Evolutionary conservation across 495 filamentous ascomycete genomes (phyloP).

Genomic region (Lindgomyces ingoldianus): DNA sequence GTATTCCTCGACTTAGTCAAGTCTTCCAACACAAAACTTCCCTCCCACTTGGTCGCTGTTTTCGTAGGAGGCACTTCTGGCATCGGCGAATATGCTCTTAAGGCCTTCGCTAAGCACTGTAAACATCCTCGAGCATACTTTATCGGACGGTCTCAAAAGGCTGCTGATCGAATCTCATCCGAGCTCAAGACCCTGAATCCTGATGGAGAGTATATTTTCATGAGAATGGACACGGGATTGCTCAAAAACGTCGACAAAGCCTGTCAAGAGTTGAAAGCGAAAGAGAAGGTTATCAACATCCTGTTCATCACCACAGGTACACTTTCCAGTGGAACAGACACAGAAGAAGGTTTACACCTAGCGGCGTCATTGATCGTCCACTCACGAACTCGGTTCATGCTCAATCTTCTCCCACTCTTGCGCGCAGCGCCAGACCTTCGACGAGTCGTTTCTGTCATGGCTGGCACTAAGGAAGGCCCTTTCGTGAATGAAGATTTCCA

Average conservation of each 20-base stretch:
- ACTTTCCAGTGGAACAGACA: constrained; percentile 38
- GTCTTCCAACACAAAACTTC: constrained; percentile 37
- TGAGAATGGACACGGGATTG: constrained; percentile 57
- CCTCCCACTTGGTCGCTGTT: constrained; percentile 53
- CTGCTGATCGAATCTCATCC: constrained; percentile 49
- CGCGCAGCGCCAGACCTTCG: constrained; percentile 28
- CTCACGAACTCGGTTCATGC: constrained; percentile 40
- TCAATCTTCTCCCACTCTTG: constrained; percentile 64
- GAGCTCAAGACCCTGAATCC: constrained; percentile 54
- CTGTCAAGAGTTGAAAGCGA: constrained; percentile 54
- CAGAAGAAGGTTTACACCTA: constrained; percentile 38
- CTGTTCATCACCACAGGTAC: constrained; percentile 58
- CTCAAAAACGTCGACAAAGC: constrained; percentile 59
- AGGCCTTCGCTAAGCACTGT: constrained; percentile 56
- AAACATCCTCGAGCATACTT: constrained; percentile 52
- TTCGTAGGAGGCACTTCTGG: constrained; percentile 68
- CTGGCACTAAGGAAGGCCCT: constrained; percentile 55
- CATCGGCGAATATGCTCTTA: constrained; percentile 62
- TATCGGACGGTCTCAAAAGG: constrained; percentile 51
- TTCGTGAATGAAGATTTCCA: constrained; percentile 54
- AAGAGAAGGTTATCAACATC: constrained; percentile 59
- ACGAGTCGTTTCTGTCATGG: constrained; percentile 62
- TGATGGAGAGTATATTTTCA: constrained; percentile 55
- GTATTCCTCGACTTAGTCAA: constrained; percentile 13
- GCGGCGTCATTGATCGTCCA: constrained; percentile 25